Percentiles rank a stretch among this genome's conserved stretches.
Conservation (phyloP, 202 grass and related monocot genomes). For the Elaeis oleifera region DNA sequence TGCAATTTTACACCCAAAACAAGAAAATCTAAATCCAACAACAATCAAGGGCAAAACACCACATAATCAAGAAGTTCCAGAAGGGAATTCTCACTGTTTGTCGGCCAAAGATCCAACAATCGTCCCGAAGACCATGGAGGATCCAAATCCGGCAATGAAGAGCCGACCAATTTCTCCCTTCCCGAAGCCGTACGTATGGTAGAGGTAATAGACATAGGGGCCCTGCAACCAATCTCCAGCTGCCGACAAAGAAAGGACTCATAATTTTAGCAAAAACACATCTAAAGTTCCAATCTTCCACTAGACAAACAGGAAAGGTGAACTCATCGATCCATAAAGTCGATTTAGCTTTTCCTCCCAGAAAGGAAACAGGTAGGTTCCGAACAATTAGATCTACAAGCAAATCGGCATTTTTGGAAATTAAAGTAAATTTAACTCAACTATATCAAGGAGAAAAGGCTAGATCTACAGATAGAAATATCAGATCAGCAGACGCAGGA, state of each 20-base stretch:
- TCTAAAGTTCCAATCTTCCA: too few relatives aligned
- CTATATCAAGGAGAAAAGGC: too few relatives aligned
- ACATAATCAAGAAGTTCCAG: neutral
- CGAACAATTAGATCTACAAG: too few relatives aligned
- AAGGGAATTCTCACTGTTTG: slow-evolving; percentile 7
- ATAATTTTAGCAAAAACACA: too few relatives aligned
- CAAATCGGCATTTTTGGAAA: too few relatives aligned
- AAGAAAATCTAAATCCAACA: neutral
- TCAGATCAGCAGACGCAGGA: too few relatives aligned
- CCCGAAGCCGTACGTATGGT: slow-evolving; percentile 8
- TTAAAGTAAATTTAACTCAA: too few relatives aligned
- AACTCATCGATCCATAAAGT: too few relatives aligned
- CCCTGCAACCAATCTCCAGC: slow-evolving; percentile 23
- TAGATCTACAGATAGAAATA: too few relatives aligned
- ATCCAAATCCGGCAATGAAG: slow-evolving; percentile 21
- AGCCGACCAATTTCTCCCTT: slow-evolving; percentile 22
- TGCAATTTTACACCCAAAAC: slow-evolving; percentile 1
- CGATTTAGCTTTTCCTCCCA: too few relatives aligned
- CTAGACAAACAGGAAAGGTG: too few relatives aligned
- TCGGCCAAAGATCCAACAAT: slow-evolving; percentile 18
- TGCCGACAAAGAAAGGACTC: neutral
- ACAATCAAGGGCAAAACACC: neutral
- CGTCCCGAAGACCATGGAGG: slow-evolving; percentile 18
- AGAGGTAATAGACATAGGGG: slow-evolving; percentile 20
- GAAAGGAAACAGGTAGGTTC: too few relatives aligned